Evolutionary conservation across 1,139 yeast species (phyloP).

Genomic region (Geotrichum klebahnii): DNA sequence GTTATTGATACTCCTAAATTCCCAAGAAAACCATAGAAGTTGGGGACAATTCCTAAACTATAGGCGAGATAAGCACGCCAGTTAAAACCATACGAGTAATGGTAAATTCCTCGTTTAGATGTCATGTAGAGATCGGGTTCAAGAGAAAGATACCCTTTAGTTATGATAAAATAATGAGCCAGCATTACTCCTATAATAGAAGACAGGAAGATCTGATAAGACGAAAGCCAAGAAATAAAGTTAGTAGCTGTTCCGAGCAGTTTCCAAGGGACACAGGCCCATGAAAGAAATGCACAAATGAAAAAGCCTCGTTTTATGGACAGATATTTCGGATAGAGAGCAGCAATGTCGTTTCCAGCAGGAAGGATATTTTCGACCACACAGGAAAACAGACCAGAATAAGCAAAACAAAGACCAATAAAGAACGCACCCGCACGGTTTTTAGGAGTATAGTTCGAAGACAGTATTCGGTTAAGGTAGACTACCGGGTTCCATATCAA

Average conservation of each 20-base stretch:
- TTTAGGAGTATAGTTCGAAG: constrained; percentile 36
- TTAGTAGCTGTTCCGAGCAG: constrained; percentile 59
- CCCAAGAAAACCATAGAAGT: constrained; percentile 77
- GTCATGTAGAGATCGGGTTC: constrained; percentile 52
- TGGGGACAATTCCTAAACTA: constrained; percentile 67
- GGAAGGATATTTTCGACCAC: constrained; percentile 52
- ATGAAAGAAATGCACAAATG: constrained; percentile 25
- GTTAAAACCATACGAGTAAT: constrained; percentile 56
- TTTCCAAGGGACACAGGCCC: constrained; percentile 58
- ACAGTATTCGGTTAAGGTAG: constrained; percentile 20
- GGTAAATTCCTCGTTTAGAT: constrained; percentile 47
- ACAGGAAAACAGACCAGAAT: constrained; percentile 48
- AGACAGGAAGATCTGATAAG: constrained; percentile 69
- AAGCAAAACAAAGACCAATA: constrained; percentile 54
- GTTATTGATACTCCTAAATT: constrained; percentile 32
- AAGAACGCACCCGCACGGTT: constrained; percentile 74
- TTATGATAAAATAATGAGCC: constrained; percentile 61
- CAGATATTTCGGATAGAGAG: constrained; percentile 51
- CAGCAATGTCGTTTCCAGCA: constrained; percentile 57
- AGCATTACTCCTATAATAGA: constrained; percentile 71
- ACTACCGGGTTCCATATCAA: constrained; percentile 51
- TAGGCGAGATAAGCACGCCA: constrained; percentile 76
- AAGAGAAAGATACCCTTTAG: constrained; percentile 60
- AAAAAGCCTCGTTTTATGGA: constrained; percentile 47
- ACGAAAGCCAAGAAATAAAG: constrained; percentile 68